Conservation (phyloP, 2,329 filamentous ascomycete species). For the Akanthomyces uredinophilus region DNA sequence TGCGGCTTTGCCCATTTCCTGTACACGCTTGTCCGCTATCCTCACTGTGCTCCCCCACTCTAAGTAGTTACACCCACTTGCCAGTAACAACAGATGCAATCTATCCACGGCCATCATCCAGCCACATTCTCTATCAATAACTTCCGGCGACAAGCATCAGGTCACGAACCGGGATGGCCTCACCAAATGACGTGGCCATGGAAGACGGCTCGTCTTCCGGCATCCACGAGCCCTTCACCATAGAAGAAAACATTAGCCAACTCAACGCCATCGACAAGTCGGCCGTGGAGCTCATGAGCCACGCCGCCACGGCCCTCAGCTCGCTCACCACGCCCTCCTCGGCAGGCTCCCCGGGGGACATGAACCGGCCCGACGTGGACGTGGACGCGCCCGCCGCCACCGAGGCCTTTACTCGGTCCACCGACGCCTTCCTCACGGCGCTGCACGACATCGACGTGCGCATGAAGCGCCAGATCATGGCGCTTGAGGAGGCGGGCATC, state of each 20-base stretch:
- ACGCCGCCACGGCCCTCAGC: conserved; percentile 44
- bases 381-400: conserved; percentile 47
- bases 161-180: conserved; percentile 23
- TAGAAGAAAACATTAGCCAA: conserved; percentile 74
- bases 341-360: conserved; percentile 15
- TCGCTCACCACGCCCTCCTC: conserved; percentile 35
- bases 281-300: conserved; percentile 34
- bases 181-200: conserved; percentile 29
- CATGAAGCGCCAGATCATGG: conserved; percentile 62
- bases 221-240: conserved; percentile 54
- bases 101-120: not conserved
- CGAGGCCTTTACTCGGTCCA: conserved; percentile 52
- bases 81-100: too few relatives aligned
- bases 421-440: conserved; percentile 63
- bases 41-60: not conserved
- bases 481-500: conserved; percentile 75
- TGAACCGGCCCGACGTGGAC: conserved; percentile 22
- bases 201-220: conserved; percentile 21
- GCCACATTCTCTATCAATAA: not conserved
- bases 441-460: conserved; percentile 70
- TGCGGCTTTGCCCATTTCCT: too few relatives aligned
- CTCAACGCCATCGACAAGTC: conserved; percentile 72
- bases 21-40: not conserved
- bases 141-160: not conserved
- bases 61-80: not conserved